Conservation (phyloP, 2,329 filamentous ascomycete species). For the Claviceps sp. region DNA sequence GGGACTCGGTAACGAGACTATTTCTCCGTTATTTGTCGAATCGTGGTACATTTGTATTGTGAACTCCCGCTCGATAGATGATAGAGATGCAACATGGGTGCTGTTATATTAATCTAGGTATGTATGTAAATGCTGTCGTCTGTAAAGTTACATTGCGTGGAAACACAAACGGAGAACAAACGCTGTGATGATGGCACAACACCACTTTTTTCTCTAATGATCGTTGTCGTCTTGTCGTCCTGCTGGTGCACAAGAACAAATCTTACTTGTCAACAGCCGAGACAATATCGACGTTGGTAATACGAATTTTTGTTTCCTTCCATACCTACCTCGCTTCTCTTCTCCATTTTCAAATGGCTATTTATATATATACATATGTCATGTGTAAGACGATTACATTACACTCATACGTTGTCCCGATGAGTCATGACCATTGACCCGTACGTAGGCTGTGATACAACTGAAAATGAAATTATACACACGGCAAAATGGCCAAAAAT, state of each 20-base stretch:
- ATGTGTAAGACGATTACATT: neutral
- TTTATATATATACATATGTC: neutral
- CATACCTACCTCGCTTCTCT: neutral
- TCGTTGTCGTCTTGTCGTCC: neutral
- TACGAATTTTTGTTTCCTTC: neutral
- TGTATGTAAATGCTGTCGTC: neutral
- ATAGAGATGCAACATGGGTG: neutral
- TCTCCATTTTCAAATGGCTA: neutral
- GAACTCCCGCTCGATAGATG: neutral
- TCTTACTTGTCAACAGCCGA: neutral
- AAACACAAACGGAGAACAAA: neutral
- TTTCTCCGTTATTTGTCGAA: neutral
- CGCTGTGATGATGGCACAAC: neutral
- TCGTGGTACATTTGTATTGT: neutral
- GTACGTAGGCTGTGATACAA: no score
- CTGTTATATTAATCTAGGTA: neutral
- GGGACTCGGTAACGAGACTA: neutral
- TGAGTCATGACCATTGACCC: neutral
- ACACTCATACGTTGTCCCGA: neutral
- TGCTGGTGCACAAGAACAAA: neutral
- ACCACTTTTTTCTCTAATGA: neutral
- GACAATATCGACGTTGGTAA: neutral
- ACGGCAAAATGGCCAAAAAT: no score
- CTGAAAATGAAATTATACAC: no score
- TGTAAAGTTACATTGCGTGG: neutral